Percentiles rank a stretch among this genome's conserved stretches.
Evolutionary conservation across 106 monocot species (phyloP).

Genomic region (Allium cepa): DNA sequence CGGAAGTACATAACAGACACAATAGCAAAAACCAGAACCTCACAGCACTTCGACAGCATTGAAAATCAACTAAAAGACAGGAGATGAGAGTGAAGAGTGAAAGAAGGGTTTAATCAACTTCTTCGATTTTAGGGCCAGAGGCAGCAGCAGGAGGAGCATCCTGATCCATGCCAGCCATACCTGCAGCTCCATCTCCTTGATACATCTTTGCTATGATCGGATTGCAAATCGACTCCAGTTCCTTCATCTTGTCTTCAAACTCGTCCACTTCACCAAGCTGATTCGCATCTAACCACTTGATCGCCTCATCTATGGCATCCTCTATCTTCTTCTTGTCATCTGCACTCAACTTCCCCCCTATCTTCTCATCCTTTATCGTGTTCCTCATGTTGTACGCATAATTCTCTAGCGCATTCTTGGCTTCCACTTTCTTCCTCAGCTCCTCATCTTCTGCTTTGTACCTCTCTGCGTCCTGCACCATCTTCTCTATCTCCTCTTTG

Average conservation of each 20-base stretch:
- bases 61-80: neutral
- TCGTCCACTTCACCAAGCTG: conserved; percentile 24
- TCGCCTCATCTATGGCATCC: conserved; percentile 21
- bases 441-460: conserved; percentile 29
- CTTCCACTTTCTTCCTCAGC: conserved; percentile 24
- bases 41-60: too few species aligned
- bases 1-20: too few species aligned
- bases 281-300: conserved; percentile 23
- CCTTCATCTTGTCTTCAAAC: conserved; percentile 40
- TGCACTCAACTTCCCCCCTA: conserved; percentile 18
- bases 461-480: conserved; percentile 32
- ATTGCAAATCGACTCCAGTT: conserved; percentile 31
- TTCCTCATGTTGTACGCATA: conserved; percentile 27
- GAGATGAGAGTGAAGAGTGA: neutral
- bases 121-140: neutral
- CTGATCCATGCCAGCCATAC: conserved; percentile 15
- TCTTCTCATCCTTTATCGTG: conserved; percentile 32
- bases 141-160: conserved; percentile 2
- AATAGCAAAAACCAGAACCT: too few species aligned
- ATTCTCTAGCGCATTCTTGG: conserved; percentile 22
- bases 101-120: neutral
- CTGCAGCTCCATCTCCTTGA: conserved; percentile 13
- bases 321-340: conserved; percentile 38
- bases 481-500: conserved; percentile 30
- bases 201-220: conserved; percentile 37